phyloP scores from a whole-genome alignment of 768 basidiomycete species.

The Rhodotorula paludigena region DNA sequence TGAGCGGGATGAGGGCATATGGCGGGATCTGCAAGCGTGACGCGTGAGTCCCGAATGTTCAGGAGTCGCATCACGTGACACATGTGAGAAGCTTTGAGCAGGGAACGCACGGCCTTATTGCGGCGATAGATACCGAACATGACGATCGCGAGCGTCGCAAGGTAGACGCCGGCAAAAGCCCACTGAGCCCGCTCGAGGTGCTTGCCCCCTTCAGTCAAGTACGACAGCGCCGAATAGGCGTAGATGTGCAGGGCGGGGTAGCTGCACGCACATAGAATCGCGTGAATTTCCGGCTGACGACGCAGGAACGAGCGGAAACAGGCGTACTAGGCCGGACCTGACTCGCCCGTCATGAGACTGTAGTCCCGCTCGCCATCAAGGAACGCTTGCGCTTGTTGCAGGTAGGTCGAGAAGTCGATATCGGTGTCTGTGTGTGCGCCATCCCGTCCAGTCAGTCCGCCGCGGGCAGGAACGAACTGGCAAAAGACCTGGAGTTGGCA shows the following conservation, averaged over 20 bases:
- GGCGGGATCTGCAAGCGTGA: constrained; percentile 36
- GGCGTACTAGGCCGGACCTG: constrained; percentile 81
- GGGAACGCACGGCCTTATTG: constrained; percentile 52
- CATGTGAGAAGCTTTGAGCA: too few relatives aligned
- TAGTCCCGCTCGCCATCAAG: constrained; percentile 79
- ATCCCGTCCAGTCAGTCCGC: not conserved
- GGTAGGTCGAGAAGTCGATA: constrained; percentile 97
- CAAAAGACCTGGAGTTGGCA: not conserved
- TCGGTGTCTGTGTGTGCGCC: constrained; percentile 68
- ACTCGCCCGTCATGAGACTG: constrained; percentile 73
- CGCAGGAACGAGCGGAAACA: constrained; percentile 37
- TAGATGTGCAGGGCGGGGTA: constrained; percentile 92
- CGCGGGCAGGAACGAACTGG: too few relatives aligned
- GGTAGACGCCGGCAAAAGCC: constrained; percentile 70
- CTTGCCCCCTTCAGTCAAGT: constrained; percentile 58
- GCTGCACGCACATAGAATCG: constrained; percentile 50
- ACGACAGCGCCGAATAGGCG: constrained; percentile 68
- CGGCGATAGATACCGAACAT: constrained; percentile 62
- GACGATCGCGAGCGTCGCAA: constrained; percentile 60
- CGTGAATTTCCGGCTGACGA: not conserved
- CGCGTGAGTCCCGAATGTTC: not conserved
- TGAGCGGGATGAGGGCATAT: constrained; percentile 54
- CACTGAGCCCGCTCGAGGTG: constrained; percentile 63
- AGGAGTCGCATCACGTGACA: accelerated
- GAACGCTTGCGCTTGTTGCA: constrained; percentile 76